Base-by-base conservation (phyloP, 2,329 filamentous ascomycete species). In the Hypoxylon sp. region DNA sequence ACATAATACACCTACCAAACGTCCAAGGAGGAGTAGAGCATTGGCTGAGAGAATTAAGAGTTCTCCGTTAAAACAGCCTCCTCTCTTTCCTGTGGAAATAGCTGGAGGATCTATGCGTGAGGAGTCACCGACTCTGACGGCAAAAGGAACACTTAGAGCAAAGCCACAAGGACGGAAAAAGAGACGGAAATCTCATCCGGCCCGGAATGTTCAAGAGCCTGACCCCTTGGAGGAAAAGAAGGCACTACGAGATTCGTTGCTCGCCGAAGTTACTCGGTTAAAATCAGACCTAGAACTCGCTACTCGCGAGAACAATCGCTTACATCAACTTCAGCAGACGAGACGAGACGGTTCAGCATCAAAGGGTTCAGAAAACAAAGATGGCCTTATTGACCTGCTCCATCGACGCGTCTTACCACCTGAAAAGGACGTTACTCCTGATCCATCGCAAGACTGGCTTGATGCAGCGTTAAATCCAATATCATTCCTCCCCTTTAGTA, bases 201-300 rank as follows among this genome's bases (percentile, higher is more conserved):
- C 80, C 4, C 83, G 85, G 3, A 77, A 79, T 9, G 70, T 86
- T 0, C 70, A 78, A 8, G 75, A 79, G 2, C 71, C 73, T 5
- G 82, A 85, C 47, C 79, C 81, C 0, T 74, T 85, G 23, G 76
- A 75, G 0, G 79, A 81, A 21, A 90, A 88, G 74, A 84, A 82
- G 67, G 81, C 81, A 45, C 73, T 84, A 30, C 83, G 84, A 45
- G 84, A 87, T 59, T 79, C 81, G 5, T 79, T 92, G 1, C 76
- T 83, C 2, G 81, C 81, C 3, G 85, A 92, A 71, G 77, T 91
- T 2, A 79, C 82, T 37, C 79, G 80, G 45, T 76, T 93, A 0
- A 83, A 87, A 72, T 81, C 80, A 21, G 90, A 93, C 67, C 73
- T 92, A n/a, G 75, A 81, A 7, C 73, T 87, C 4, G 83, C 87